Percentiles rank a stretch among this genome's conserved stretches.
Conservation (phyloP, 495 filamentous ascomycete genomes). For the Xanthoparmelia taractica region DNA sequence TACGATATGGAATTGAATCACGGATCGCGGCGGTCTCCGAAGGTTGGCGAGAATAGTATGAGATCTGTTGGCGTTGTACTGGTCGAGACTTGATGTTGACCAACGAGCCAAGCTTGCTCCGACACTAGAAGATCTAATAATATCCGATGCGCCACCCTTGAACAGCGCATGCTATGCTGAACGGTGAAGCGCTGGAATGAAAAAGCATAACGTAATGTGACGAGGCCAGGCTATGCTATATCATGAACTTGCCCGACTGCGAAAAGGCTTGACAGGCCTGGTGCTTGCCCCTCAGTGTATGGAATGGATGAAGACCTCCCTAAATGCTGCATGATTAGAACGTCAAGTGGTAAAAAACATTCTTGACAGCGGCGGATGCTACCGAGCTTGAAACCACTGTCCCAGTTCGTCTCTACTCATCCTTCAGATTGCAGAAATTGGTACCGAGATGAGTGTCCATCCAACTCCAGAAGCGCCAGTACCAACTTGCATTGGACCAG, state of each 20-base stretch:
- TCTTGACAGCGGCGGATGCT: neutral
- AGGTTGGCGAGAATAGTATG: neutral
- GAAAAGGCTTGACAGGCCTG: neutral
- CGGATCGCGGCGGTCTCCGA: neutral
- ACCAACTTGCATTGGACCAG: slow-evolving; percentile 61
- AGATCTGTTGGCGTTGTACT: neutral
- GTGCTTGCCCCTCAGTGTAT: neutral
- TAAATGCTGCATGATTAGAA: neutral
- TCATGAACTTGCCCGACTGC: neutral
- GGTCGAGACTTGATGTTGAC: neutral
- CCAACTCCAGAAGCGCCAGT: slow-evolving; percentile 59
- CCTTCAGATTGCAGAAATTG: slow-evolving; percentile 46
- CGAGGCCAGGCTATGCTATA: neutral
- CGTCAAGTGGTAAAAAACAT: neutral
- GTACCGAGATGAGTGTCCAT: slow-evolving; percentile 40
- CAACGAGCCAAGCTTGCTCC: neutral
- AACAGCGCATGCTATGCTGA: neutral
- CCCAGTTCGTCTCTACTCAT: slow-evolving; percentile 28
- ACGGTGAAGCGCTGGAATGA: neutral
- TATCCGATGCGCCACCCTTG: neutral
- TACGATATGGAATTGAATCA: neutral
- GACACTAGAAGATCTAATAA: neutral
- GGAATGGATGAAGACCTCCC: neutral
- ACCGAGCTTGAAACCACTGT: too few relatives aligned
- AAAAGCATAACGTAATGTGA: neutral